A percentile compares a stretch with the other conserved stretches of the same genome.
These are phyloP conservation scores for Dispira parvispora DNA, from an alignment of 192 early-diverging fungal species.

Conservation along the genomic window DNA sequence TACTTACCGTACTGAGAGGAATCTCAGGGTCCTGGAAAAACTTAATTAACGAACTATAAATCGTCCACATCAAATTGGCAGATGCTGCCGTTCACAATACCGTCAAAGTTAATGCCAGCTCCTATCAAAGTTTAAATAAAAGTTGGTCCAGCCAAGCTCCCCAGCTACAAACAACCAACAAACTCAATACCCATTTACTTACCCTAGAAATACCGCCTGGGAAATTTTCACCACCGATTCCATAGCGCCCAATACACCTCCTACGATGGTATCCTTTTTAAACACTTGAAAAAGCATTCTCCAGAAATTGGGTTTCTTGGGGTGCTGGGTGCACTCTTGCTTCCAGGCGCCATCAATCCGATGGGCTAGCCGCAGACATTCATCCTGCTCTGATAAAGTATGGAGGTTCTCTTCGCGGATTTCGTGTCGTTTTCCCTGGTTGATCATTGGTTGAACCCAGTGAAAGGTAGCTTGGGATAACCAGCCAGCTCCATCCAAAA, in stretches of 20 bases:
- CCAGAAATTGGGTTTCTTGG: neutral
- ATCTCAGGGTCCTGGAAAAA: constrained; percentile 7
- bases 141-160: too few relatives aligned
- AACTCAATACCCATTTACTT: neutral
- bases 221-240: neutral
- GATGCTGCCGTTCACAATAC: too few relatives aligned
- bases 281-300: neutral
- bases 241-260: neutral
- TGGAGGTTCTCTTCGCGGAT: constrained; percentile 9
- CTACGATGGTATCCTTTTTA: neutral
- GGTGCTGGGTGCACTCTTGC: neutral
- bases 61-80: too few relatives aligned
- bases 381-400: neutral
- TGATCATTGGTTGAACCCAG: constrained; percentile 7
- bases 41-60: neutral
- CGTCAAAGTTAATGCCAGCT: too few relatives aligned
- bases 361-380: neutral
- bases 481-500: neutral
- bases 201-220: constrained; percentile 6
- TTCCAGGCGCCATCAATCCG: neutral
- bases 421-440: neutral
- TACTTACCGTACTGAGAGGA: neutral
- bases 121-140: too few relatives aligned
- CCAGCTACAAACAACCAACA: too few relatives aligned
- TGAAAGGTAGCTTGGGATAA: constrained; percentile 4